phyloP scores from a whole-genome alignment of 2,329 filamentous ascomycete genomes.

The Rutstroemia sp. region DNA sequence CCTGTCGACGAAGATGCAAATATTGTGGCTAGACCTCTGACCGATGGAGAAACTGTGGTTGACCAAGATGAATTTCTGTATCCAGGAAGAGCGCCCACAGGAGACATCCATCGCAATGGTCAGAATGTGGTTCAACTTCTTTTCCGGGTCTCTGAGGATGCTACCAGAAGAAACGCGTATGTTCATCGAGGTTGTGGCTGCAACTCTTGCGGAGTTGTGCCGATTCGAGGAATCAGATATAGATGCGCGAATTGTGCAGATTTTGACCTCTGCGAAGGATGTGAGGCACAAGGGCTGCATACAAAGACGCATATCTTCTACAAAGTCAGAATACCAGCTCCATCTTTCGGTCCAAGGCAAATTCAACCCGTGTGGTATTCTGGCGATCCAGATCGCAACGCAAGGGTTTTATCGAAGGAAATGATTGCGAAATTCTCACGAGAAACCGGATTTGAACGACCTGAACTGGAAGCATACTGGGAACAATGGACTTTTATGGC shows the following conservation, averaged over 20 bases:
- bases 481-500: conserved; percentile 96
- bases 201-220: conserved; percentile 79
- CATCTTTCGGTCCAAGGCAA: conserved; percentile 73
- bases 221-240: conserved; percentile 88
- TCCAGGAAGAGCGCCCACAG: conserved; percentile 3
- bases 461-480: conserved; percentile 88
- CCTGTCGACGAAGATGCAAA: conserved; percentile 27
- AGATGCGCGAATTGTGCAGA: conserved; percentile 94
- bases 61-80: conserved; percentile 24
- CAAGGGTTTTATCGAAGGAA: conserved; percentile 55
- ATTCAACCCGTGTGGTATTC: conserved; percentile 82
- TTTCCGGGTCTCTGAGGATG: conserved; percentile 90
- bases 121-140: conserved; percentile 80
- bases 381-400: conserved; percentile 66
- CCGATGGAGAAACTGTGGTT: conserved; percentile 29
- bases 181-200: conserved; percentile 90
- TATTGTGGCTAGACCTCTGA: conserved; percentile 19
- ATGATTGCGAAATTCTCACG: conserved; percentile 62
- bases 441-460: conserved; percentile 73
- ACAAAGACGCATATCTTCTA: conserved; percentile 97
- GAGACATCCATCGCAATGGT: conserved; percentile 39
- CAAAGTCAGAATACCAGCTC: conserved; percentile 86
- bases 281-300: conserved; percentile 64
- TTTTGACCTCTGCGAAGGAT: conserved; percentile 91
- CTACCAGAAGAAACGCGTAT: conserved; percentile 79